Conservation (phyloP, 2,329 filamentous ascomycete species). For the Aspergillus amoenus region DNA sequence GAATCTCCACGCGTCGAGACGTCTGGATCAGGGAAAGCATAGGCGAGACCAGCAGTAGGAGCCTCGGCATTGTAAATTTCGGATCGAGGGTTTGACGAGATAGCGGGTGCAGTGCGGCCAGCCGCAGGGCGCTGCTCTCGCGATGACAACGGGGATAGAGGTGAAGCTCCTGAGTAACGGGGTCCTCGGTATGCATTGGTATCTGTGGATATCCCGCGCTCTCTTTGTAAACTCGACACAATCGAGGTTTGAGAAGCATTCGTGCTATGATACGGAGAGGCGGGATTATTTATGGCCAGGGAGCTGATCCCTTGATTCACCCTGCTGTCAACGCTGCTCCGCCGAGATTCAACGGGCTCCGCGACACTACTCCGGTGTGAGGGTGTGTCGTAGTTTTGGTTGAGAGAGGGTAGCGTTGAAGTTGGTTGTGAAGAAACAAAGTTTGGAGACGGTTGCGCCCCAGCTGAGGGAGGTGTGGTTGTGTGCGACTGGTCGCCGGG, state of each 20-base stretch:
- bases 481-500: conserved; percentile 37
- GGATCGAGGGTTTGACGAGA: conserved; percentile 49
- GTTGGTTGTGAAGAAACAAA: conserved; percentile 39
- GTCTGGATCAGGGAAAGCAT: conserved; percentile 52
- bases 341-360: conserved; percentile 48
- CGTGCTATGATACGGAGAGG: conserved; percentile 49
- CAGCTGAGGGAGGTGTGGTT: conserved; percentile 37
- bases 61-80: conserved; percentile 52
- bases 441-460: conserved; percentile 39
- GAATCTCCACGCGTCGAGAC: conserved; percentile 38
- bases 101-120: conserved; percentile 49
- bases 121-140: conserved; percentile 43
- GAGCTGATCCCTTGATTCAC: conserved; percentile 51
- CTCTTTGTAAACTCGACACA: conserved; percentile 43
- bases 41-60: conserved; percentile 50
- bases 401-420: conserved; percentile 56
- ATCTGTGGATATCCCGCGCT: conserved; percentile 43
- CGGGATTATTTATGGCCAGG: conserved; percentile 47
- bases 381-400: conserved; percentile 56
- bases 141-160: conserved; percentile 43
- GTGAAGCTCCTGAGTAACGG: conserved; percentile 41
- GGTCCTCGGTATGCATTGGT: conserved; percentile 39
- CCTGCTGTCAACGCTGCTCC: conserved; percentile 51
- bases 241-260: conserved; percentile 48
- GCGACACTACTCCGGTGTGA: conserved; percentile 44